phyloP scores from a whole-genome alignment of 2,329 filamentous ascomycete species.

The Ascosphaera aggregata region DNA sequence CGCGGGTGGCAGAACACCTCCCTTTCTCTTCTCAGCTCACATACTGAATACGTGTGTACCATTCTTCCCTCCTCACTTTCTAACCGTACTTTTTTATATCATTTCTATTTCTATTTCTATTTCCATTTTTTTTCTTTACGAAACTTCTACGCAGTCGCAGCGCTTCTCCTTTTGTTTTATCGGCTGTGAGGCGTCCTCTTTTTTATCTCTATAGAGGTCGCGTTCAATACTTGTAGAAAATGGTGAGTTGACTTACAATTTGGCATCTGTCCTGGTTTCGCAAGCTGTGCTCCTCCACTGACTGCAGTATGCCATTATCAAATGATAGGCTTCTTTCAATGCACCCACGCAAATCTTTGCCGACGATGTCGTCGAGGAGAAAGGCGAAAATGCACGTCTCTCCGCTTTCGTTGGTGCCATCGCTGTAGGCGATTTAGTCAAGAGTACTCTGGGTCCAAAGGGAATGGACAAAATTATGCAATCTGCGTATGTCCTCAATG shows the following conservation, averaged over 20 bases:
- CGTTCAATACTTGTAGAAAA: neutral
- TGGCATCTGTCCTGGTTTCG: neutral
- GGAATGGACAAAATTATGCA: slow-evolving; percentile 98
- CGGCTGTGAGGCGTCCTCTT: neutral
- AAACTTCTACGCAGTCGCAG: neutral
- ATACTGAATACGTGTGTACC: too few relatives aligned
- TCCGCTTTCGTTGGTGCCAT: slow-evolving; percentile 97
- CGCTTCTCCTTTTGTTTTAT: neutral
- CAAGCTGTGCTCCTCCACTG: neutral
- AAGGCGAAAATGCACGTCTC: slow-evolving; percentile 96
- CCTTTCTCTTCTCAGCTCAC: neutral
- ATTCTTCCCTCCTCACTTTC: neutral
- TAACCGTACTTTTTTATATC: neutral
- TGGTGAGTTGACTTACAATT: neutral
- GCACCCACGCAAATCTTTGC: slow-evolving; percentile 97
- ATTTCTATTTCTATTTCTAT: neutral
- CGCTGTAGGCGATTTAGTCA: slow-evolving; percentile 88
- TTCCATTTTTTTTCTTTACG: neutral
- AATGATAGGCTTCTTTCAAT: slow-evolving; percentile 15
- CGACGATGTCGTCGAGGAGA: slow-evolving; percentile 90
- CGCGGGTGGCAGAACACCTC: neutral
- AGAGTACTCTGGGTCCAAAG: slow-evolving; percentile 91
- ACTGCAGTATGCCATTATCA: slow-evolving; percentile 2
- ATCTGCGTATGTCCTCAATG: slow-evolving; percentile 43
- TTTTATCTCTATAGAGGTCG: too few relatives aligned